Conservation (phyloP, 306 rosid genomes). For the Inga oerstediana region DNA sequence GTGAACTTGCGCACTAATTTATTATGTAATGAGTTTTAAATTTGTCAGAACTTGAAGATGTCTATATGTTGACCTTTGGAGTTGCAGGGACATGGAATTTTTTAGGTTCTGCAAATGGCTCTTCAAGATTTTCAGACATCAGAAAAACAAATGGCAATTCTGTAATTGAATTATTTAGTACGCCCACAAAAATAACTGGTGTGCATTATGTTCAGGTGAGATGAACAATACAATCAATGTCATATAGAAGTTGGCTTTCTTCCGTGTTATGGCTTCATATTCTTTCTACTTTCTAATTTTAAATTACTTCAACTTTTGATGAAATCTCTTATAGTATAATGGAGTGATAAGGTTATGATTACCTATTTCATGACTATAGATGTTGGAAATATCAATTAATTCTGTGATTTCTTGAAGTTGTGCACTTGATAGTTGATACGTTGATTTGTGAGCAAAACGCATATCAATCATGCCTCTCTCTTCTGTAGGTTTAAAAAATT, state of each 20-base stretch:
- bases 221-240: constrained; percentile 27
- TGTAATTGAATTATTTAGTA: constrained; percentile 78
- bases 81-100: constrained; percentile 84
- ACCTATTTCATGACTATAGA: not conserved
- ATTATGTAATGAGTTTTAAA: constrained; percentile 26
- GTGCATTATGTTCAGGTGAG: constrained; percentile 95
- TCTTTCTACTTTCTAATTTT: constrained; percentile 7
- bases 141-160: constrained; percentile 78
- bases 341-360: not conserved
- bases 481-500: not conserved
- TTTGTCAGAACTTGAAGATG: constrained; percentile 22
- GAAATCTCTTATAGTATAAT: no score
- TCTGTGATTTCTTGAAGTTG: not conserved
- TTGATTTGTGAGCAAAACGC: constrained; percentile 17
- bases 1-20: not conserved
- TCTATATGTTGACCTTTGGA: constrained; percentile 34
- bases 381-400: not conserved
- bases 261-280: constrained; percentile 16
- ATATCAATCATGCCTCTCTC: constrained; percentile 4
- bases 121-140: constrained; percentile 81
- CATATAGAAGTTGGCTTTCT: constrained; percentile 22
- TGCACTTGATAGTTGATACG: not conserved
- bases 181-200: constrained; percentile 89
- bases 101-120: constrained; percentile 65
- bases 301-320: no score